phyloP scores from a whole-genome alignment of 805 yeast species.

The Ogataea allantospora region DNA sequence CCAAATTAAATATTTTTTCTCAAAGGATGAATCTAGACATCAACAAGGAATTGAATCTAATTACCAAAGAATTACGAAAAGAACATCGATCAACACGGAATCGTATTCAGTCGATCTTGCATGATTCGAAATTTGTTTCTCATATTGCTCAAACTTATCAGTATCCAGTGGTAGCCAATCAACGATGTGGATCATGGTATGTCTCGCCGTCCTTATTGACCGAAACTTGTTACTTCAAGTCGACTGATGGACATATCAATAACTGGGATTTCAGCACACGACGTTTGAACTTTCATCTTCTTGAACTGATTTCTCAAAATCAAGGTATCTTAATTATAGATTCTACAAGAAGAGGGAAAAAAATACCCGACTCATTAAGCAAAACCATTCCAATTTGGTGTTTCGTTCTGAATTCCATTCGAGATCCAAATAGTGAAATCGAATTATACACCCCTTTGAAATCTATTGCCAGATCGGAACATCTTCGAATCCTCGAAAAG shows the following conservation, averaged over 20 bases:
- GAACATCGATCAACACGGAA: constrained; percentile 53
- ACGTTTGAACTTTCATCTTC: constrained; percentile 70
- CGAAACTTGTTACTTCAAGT: constrained; percentile 72
- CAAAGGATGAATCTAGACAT: constrained; percentile 20
- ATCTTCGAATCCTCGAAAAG: constrained; percentile 43
- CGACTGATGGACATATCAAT: constrained; percentile 86
- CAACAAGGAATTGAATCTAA: constrained; percentile 18
- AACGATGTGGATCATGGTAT: constrained; percentile 88
- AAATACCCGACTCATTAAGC: constrained; percentile 81
- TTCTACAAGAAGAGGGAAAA: constrained; percentile 82
- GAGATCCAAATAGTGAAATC: not conserved
- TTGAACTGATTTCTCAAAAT: constrained; percentile 43
- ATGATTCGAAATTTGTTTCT: constrained; percentile 55
- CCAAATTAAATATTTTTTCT: constrained; percentile 4
- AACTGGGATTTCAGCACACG: constrained; percentile 79
- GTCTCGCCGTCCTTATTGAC: constrained; percentile 42
- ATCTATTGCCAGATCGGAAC: constrained; percentile 59
- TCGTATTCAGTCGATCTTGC: constrained; percentile 67
- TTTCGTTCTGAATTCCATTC: constrained; percentile 13
- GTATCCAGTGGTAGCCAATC: constrained; percentile 63
- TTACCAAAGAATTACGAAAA: constrained; percentile 42
- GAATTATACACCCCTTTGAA: constrained; percentile 46
- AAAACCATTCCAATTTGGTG: constrained; percentile 88
- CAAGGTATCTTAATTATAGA: constrained; percentile 67
- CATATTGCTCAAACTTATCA: constrained; percentile 37